Evolutionary conservation across 345 rosid genomes (phyloP).

Genomic region (Eucalyptus coolabah): DNA sequence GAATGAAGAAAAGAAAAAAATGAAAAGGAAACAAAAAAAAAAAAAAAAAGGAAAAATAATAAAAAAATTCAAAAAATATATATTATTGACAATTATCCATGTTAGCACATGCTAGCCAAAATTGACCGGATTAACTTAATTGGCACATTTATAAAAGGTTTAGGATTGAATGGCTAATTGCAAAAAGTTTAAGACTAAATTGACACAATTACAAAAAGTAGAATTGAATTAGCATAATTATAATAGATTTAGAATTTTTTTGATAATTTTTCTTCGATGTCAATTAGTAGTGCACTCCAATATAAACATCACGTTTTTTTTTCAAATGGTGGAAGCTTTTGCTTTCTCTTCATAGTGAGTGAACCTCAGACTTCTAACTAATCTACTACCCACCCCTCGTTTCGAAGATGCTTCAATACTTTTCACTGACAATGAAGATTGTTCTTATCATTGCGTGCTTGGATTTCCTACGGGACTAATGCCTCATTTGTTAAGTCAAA

Average conservation of each 20-base stretch:
- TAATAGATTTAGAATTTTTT: too few species aligned
- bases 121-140: neutral
- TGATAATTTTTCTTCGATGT: too few species aligned
- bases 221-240: rapidly evolving
- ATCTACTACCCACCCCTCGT: neutral
- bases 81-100: too few species aligned
- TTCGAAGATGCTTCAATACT: neutral
- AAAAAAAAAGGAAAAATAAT: too few species aligned
- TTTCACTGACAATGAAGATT: neutral
- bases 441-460: neutral
- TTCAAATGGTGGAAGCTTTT: neutral
- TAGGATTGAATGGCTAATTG: neutral
- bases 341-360: neutral
- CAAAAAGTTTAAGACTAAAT: too few species aligned
- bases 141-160: neutral
- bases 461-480: neutral
- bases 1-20: too few species aligned
- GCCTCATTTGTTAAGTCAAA: neutral
- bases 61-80: too few species aligned
- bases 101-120: rapidly evolving
- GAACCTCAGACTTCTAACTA: neutral
- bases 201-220: too few species aligned
- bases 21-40: too few species aligned
- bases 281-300: neutral
- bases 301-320: neutral